Percentiles rank a stretch among this genome's conserved stretches.
Conservation (phyloP, 371 early-diverging fungal genomes). For the Mortierella sp. region DNA sequence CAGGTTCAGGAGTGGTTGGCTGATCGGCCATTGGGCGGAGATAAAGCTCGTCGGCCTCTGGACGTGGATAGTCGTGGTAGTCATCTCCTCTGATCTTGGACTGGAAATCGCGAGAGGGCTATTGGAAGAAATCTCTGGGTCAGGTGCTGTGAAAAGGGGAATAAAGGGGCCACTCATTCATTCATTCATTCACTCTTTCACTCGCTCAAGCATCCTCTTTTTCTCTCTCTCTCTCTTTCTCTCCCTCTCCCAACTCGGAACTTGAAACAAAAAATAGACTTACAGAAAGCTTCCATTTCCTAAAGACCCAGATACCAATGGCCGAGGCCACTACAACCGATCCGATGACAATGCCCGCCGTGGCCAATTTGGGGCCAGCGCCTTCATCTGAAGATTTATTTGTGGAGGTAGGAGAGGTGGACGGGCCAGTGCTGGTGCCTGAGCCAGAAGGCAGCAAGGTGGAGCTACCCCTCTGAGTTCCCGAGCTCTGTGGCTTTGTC, state of each 20-base stretch:
- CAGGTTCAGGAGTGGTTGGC: constrained; percentile 29
- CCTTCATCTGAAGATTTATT: neutral
- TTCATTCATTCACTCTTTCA: too few species aligned
- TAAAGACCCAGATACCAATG: constrained; percentile 58
- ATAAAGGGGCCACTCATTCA: neutral
- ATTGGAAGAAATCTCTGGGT: neutral
- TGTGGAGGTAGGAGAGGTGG: neutral
- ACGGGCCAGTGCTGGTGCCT: neutral
- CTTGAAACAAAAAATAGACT: constrained; percentile 1
- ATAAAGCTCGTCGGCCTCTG: constrained; percentile 41
- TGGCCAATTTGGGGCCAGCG: constrained; percentile 2
- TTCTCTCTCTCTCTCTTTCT: neutral
- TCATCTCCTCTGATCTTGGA: constrained; percentile 51
- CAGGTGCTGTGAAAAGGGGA: neutral
- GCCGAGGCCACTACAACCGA: constrained; percentile 53
- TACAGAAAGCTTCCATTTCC: constrained; percentile 61
- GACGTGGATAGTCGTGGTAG: constrained; percentile 50
- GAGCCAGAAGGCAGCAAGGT: too few species aligned
- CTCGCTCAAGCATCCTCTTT: neutral
- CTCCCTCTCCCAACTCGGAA: neutral
- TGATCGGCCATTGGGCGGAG: constrained; percentile 42
- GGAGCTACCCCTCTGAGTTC: neutral
- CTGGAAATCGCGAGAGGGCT: constrained; percentile 49
- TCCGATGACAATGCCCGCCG: constrained; percentile 55
- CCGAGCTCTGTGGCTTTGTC: too few species aligned